Evolutionary conservation across 2,329 filamentous ascomycete genomes (phyloP).

Genomic region (Phialophora expanda): DNA sequence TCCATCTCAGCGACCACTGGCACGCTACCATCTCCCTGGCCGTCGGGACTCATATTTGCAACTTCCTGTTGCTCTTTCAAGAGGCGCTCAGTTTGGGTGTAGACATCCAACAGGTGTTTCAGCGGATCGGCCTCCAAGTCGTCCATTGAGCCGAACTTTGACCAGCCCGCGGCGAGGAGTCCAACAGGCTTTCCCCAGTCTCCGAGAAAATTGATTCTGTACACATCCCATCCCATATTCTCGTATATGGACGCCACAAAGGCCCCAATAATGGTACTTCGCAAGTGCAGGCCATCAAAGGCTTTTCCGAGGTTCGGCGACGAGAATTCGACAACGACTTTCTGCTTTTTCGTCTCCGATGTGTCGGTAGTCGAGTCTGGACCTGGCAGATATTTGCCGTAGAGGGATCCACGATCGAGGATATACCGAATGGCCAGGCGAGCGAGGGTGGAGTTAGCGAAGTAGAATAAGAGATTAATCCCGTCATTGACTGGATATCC

Average conservation of each 20-base stretch:
- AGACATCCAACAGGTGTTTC: constrained; percentile 81
- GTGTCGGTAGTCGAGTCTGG: constrained; percentile 68
- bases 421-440: constrained; percentile 72
- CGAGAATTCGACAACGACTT: constrained; percentile 80
- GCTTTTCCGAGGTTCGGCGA: constrained; percentile 87
- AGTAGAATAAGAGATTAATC: constrained; percentile 78
- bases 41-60: constrained; percentile 54
- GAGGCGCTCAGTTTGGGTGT: constrained; percentile 69
- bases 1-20: constrained; percentile 54
- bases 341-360: constrained; percentile 61
- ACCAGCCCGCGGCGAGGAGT: constrained; percentile 73
- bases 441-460: constrained; percentile 70
- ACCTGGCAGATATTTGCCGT: constrained; percentile 66
- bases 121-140: constrained; percentile 74
- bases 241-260: constrained; percentile 74
- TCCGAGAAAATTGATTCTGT: constrained; percentile 75
- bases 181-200: constrained; percentile 69
- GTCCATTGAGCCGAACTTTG: constrained; percentile 75
- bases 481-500: constrained; percentile 71
- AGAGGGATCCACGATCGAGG: constrained; percentile 64
- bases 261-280: constrained; percentile 77
- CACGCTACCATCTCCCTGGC: constrained; percentile 37
- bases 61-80: constrained; percentile 65
- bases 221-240: constrained; percentile 71
- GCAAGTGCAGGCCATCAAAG: constrained; percentile 75